Evolutionary conservation across 345 rosid species (phyloP), one percentile per base, ranked within the genome.

Genomic region (Stellera chamaejasme): DNA sequence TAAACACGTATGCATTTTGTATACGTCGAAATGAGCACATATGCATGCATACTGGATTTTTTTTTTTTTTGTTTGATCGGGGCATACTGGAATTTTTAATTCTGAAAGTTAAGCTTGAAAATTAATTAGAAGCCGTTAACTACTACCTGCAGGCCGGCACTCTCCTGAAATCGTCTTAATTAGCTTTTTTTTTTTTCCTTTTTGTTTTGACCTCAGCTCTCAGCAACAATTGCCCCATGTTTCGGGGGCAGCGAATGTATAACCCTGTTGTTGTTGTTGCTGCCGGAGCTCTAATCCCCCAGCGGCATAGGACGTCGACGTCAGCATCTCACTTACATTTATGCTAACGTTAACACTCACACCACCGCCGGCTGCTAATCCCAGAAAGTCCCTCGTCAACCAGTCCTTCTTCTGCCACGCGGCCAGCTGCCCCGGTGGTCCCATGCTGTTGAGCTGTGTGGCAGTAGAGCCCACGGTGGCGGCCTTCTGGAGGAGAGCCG

Each of bases 401-500:
- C 68, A 69, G 65, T 77, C 95, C 7, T 46, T 48, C 69, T 80
- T 82, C 60, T 73, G 87, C 95, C 84, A 84, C 72, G 80, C 68
- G 63, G 77, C 62, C 2, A 80, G 64, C 66, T 64, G 13, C 50
- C 50, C 50, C 53, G 23, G 23, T 13, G 19, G 32, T 14, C 36
- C 54, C 4, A 32, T 10, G 13, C 27, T 59, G 54, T 48, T 48
- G 66, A 11, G 75, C 56, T 61, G 59, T 50, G 62, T 15, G 4
- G 64, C 47, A 0, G 69, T 41, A 42, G 80, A 59, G 50, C 88
- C 83, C 43, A 82, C 56, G 50, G 77, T 69, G 2, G 88, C 82
- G 3, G 94, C 97, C 78, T 79, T 88, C 61, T 84, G 98, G 71
- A 92, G 97, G 58, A 92, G 91, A 10, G 96, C 95, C 11, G 98